Evolutionary conservation across 345 rosid species (phyloP), one percentile per base, ranked within the genome.

Genomic region (Garcia nutans): DNA sequence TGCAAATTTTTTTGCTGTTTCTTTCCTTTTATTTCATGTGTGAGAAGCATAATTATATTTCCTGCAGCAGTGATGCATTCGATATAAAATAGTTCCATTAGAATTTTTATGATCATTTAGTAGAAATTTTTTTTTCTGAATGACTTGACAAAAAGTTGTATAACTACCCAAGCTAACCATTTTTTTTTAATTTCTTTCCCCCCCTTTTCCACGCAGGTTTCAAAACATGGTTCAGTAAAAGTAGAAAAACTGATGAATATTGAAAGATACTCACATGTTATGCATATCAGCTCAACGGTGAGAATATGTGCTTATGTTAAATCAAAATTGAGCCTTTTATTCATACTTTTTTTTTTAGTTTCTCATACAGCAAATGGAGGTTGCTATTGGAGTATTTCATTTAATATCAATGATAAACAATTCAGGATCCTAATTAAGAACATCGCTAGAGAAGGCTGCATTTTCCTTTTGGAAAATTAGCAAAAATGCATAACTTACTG

Each of bases 241-340:
- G 97, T 93, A 55, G 96, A 96, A 80, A 90, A 86, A 77, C 96
- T 96, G 44, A 93, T 93, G 99, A 87, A 91, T 82, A 78, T 93
- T 71, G 99, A 93, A 77, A 88, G 90, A 24, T 93, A 91, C 73
- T 93, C 97, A 44, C 98, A 93, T 82, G 98, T 95, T 54, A 93
- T 93, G 99, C 98, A 95, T 82, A 93, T 95, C 67, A 95, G 99
- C 88, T 91, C 99, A 24, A 95, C 94, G 75, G 99, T 93, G 69
- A 84, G 91, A 59, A 60, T n/a, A 20, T 20, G 13, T 62, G 24
- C 62, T 56, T 47, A 26, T 19, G 31, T 28, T 42, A 20, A 52
- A 16, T 70, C 37, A 9, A 11, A 54, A 10, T 69, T 49, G 59
- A 69, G 16, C 60, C 28, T 28, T 69, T 37, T 37, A 1, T 41